phyloP scores from a whole-genome alignment of 2,329 filamentous ascomycete species.

The Pseudocercospora fuligena region DNA sequence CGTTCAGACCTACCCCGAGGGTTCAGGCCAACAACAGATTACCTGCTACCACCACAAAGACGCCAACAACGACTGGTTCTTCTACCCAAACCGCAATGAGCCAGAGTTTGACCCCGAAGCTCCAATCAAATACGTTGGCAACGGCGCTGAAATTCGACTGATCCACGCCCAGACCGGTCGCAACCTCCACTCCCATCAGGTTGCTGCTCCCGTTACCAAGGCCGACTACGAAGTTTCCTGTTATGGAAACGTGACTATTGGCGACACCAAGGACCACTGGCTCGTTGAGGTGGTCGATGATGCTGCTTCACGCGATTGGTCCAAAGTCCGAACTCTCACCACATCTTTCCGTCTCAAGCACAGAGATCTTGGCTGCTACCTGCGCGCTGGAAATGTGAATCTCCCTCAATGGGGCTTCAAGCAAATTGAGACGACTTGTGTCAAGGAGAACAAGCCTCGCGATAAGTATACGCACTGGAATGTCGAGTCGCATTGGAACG shows the following conservation, averaged over 20 bases:
- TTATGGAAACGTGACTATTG: conserved; percentile 93
- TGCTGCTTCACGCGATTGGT: conserved; percentile 82
- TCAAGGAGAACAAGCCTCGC: conserved; percentile 87
- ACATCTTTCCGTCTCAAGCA: conserved; percentile 91
- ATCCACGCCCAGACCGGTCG: conserved; percentile 95
- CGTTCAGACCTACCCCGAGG: conserved; percentile 93
- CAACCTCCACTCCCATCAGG: conserved; percentile 93
- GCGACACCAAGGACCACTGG: conserved; percentile 98
- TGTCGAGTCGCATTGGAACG: conserved; percentile 92
- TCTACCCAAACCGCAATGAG: conserved; percentile 88
- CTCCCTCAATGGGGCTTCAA: conserved; percentile 99
- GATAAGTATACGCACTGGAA: conserved; percentile 99
- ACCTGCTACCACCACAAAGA: conserved; percentile 99
- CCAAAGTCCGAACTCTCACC: conserved; percentile 85
- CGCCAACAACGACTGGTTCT: conserved; percentile 99
- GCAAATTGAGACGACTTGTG: conserved; percentile 96
- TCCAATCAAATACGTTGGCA: conserved; percentile 73
- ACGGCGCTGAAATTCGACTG: conserved; percentile 79
- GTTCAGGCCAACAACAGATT: conserved; percentile 91
- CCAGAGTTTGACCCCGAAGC: conserved; percentile 72
- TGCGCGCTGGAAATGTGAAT: conserved; percentile 93
- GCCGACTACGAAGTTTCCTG: conserved; percentile 89
- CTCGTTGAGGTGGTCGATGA: conserved; percentile 88
- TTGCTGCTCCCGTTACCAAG: conserved; percentile 88
- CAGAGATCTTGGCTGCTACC: conserved; percentile 82